A percentile compares a stretch with the other conserved stretches of the same genome.
Evolutionary conservation across 306 rosid genomes (phyloP).

Genomic region (Leucaena leucocephala): DNA sequence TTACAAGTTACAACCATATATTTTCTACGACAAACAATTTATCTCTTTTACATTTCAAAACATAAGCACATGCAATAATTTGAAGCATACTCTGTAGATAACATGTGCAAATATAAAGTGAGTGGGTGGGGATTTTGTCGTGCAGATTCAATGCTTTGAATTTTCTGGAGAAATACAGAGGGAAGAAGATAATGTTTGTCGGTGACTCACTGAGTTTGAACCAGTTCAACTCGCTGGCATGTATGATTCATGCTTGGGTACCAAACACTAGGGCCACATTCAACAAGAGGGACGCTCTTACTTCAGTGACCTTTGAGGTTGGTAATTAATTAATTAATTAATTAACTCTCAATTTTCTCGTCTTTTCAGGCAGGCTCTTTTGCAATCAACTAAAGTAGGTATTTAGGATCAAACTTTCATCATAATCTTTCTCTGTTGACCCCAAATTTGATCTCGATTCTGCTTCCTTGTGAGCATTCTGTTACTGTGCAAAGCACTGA

Average conservation of each 20-base stretch:
- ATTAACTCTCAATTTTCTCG: background rate
- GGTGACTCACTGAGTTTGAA: slow-evolving; percentile 91
- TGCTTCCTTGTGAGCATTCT: background rate
- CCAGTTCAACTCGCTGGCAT: slow-evolving; percentile 82
- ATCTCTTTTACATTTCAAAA: too few relatives aligned
- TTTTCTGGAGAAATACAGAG: slow-evolving; percentile 70
- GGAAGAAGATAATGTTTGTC: slow-evolving; percentile 94
- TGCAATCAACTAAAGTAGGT: background rate
- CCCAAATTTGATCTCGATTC: too few relatives aligned
- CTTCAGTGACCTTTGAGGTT: slow-evolving; percentile 79
- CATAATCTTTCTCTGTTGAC: slow-evolving; percentile 6
- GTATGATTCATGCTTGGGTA: slow-evolving; percentile 85
- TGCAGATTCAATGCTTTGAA: slow-evolving; percentile 76
- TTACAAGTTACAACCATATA: too few relatives aligned
- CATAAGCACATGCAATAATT: too few relatives aligned
- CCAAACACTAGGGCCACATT: slow-evolving; percentile 64
- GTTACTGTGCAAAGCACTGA: background rate
- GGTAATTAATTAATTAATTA: too few relatives aligned
- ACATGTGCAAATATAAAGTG: too few relatives aligned
- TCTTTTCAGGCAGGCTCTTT: background rate
- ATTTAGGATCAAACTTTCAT: background rate
- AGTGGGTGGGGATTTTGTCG: background rate
- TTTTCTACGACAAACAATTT: too few relatives aligned
- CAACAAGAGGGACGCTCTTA: slow-evolving; percentile 48
- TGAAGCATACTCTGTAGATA: too few relatives aligned